These are phyloP conservation scores for Naumovozyma baii DNA, from an alignment of 805 yeast genomes.

Conservation along the genomic window DNA sequence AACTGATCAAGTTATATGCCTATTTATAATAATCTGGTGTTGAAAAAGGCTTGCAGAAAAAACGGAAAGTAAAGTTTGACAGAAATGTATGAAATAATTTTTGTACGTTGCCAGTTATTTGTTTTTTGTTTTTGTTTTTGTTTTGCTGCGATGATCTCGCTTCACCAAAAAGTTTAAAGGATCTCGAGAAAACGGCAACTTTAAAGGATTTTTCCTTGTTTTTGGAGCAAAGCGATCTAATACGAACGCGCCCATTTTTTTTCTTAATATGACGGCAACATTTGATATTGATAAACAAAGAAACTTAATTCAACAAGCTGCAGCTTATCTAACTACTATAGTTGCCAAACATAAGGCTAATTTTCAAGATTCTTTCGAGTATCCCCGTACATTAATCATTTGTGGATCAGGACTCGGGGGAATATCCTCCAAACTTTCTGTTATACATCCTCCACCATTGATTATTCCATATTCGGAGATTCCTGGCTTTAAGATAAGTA, in stretches of 20 bases:
- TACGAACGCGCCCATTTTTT: too few relatives aligned
- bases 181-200: background rate
- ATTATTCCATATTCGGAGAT: constrained; percentile 55
- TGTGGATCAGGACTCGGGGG: constrained; percentile 96
- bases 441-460: constrained; percentile 31
- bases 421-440: constrained; percentile 43
- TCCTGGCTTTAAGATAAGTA: constrained; percentile 73
- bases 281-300: constrained; percentile 3
- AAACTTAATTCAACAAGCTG: background rate
- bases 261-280: background rate
- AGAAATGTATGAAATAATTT: background rate
- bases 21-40: too few relatives aligned
- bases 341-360: background rate
- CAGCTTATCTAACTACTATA: background rate
- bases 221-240: too few relatives aligned
- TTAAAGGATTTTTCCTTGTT: background rate
- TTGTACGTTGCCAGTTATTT: background rate
- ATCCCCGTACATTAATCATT: constrained; percentile 65
- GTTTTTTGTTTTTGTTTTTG: background rate
- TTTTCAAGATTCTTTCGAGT: constrained; percentile 1
- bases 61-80: background rate
- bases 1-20: too few relatives aligned
- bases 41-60: too few relatives aligned
- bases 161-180: background rate
- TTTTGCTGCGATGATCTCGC: background rate